phyloP scores from a whole-genome alignment of 2,329 filamentous ascomycete species.

The Phaeosphaeriaceae sp. region DNA sequence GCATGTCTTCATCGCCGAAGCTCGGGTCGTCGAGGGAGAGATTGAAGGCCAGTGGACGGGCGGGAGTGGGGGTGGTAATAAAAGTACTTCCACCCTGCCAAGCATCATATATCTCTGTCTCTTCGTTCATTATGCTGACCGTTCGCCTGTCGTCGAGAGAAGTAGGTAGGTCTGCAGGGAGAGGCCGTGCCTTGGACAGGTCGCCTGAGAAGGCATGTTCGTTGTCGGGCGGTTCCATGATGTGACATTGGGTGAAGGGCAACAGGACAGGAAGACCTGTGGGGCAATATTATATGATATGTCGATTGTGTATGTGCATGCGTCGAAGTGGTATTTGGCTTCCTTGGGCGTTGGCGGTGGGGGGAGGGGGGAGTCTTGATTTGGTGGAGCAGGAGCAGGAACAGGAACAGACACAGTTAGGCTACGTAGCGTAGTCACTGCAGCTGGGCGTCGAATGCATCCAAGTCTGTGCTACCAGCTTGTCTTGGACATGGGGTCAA shows the following conservation, averaged over 20 bases:
- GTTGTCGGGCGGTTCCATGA: constrained; percentile 44
- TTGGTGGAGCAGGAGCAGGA: constrained; percentile 8
- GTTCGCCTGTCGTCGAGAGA: constrained; percentile 88
- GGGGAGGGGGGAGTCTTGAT: constrained; percentile 1
- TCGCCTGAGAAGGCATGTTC: constrained; percentile 46
- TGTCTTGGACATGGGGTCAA: too few species aligned
- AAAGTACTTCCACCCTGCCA: constrained; percentile 82
- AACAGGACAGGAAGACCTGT: background rate
- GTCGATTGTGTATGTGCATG: background rate
- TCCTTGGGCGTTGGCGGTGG: constrained; percentile 14
- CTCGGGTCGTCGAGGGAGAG: constrained; percentile 80
- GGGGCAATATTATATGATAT: background rate
- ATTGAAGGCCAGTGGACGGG: constrained; percentile 85
- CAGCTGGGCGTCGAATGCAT: background rate
- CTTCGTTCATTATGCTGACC: constrained; percentile 69
- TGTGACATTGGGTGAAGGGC: constrained; percentile 42
- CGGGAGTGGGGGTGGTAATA: constrained; percentile 81
- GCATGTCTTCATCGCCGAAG: constrained; percentile 70
- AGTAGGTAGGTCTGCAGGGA: constrained; percentile 86
- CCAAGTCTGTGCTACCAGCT: background rate
- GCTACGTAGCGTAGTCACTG: background rate
- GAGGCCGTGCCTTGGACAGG: constrained; percentile 50
- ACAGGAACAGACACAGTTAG: too few species aligned
- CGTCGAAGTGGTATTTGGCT: constrained; percentile 34
- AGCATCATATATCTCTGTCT: constrained; percentile 98